phyloP scores from a whole-genome alignment of 305 asterid species.

The Fraxinus dipetala region DNA sequence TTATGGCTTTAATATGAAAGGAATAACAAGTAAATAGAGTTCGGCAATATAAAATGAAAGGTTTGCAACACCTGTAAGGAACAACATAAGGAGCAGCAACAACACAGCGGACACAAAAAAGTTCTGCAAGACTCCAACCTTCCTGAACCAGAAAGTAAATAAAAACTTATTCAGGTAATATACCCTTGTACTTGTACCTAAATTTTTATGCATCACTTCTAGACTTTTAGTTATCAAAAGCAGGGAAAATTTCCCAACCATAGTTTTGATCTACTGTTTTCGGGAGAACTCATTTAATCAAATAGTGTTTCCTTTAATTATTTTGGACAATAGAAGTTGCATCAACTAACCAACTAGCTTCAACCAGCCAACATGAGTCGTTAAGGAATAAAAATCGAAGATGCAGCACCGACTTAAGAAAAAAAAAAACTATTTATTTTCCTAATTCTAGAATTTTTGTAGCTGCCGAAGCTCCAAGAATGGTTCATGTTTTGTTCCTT shows the following conservation, averaged over 20 bases:
- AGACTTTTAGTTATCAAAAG: constrained; percentile 11
- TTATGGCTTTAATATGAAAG: not conserved
- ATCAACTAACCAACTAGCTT: constrained; percentile 9
- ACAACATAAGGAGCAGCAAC: constrained; percentile 94
- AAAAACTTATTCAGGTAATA: constrained; percentile 8
- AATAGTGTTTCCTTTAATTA: not conserved
- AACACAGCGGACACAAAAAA: constrained; percentile 67
- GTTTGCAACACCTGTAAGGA: constrained; percentile 68
- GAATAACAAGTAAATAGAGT: not conserved
- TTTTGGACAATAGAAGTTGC: constrained; percentile 1
- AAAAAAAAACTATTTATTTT: too few relatives aligned
- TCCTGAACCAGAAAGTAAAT: constrained; percentile 50
- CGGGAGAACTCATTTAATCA: constrained; percentile 13
- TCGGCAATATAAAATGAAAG: not conserved
- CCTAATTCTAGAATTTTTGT: not conserved
- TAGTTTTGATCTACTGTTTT: constrained; percentile 9
- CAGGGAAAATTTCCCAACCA: not conserved
- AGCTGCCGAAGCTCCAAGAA: not conserved
- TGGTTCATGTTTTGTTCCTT: not conserved
- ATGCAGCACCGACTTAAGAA: not conserved
- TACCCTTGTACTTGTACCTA: not conserved
- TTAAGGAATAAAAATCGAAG: not conserved
- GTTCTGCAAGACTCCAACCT: constrained; percentile 98
- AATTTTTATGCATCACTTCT: not conserved
- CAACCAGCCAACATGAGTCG: constrained; percentile 7